Base-by-base conservation (phyloP, 768 basidiomycete genomes). In the Hericium coralloides region DNA sequence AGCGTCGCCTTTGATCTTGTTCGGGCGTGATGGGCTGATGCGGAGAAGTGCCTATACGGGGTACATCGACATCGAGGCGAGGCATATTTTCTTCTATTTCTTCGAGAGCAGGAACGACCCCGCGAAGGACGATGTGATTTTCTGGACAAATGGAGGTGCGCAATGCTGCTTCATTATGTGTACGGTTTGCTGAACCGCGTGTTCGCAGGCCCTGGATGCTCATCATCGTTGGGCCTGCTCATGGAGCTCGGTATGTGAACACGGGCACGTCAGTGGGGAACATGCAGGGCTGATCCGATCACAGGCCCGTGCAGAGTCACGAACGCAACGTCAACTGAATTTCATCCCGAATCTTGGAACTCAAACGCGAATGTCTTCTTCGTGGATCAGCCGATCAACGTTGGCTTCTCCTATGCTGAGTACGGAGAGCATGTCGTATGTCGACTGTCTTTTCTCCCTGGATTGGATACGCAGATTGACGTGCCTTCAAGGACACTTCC, bases 241-340 rank as follows among this genome's bases (percentile, higher is more conserved):
- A 78, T 76, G 75, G 78, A 79, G 63, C 73, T 79, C 18, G 78
- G 77, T 71, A 43, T 31, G 60, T 37, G 18, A 31, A 31, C 31
- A 68, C 88, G 88, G 70, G 70, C 88, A 67, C 84, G 17, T 3
- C 18, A 12, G 14, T 41, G 37, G n/a, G n/a, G n/a, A n/a, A n/a
- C n/a, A n/a, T n/a, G n/a, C n/a, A n/a, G n/a, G 18, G 18, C 53
- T 52, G 10, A 31, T 58, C 22, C 38, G 31, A 23, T 36, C 14
- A 71, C 77, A 62, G 89, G 89, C 18, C 89, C 89, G 0, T 92
- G 90, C 67, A 76, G 80, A 43, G 76, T 89, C 15, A 70, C 74
- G 10, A 74, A 75, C 18, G 69, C 71, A 47, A 75, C 82, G 37
- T 76, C 15, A 5, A 51, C 83, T 1, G 74, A 70, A 2, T 79